Base-by-base conservation (phyloP, 352 stramenopile species). In the Pythium myriotylum region DNA sequence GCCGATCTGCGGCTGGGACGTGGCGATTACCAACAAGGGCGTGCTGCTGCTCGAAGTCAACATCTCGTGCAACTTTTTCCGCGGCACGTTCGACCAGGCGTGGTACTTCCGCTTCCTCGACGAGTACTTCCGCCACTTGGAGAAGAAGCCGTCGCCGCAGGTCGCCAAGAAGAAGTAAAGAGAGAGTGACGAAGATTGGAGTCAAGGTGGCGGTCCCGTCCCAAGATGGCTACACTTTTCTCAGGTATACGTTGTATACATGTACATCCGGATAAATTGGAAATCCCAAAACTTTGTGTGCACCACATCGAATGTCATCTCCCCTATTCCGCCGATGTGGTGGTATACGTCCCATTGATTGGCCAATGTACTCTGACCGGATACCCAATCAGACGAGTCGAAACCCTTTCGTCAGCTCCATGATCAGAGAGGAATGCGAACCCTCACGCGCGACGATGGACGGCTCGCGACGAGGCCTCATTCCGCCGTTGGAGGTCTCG, bases 11-110 rank as follows among this genome's bases (percentile, higher is more conserved):
- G 91, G 92, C 37, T 98, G 91, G 91, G 92, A 98, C 57, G 91
- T 98, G 33, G 91, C 92, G 27, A 81, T 98, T 55, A 97, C 92
- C 50, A 91, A 90, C 66, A 76, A 95, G 59, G 91, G 91, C 35
- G 84, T 96, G 57, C 66, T 96, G 32, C 73, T 97, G 53, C 65
- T 95, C 45, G 87, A 97, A 55, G 90, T 97, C 33, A 97, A 97
- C 77, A 91, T 97, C 47, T 97, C 89, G 57, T 98, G 92, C 78
- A 98, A 98, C 71, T 98, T 98, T 65, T 98, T 98, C 81, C 87
- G 90, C 39, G 92, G 90, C 56, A 88, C 78, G 17, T 97, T 97
- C 56, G 87, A 97, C 73, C 78, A 96, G 75, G 60, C 68, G 8
- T 87, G 77, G 71, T 97, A 97, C 75, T 95, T 95, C 61, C 62